phyloP scores from a whole-genome alignment of 2,329 filamentous ascomycete genomes.

The Hymenoscyphus linearis region DNA sequence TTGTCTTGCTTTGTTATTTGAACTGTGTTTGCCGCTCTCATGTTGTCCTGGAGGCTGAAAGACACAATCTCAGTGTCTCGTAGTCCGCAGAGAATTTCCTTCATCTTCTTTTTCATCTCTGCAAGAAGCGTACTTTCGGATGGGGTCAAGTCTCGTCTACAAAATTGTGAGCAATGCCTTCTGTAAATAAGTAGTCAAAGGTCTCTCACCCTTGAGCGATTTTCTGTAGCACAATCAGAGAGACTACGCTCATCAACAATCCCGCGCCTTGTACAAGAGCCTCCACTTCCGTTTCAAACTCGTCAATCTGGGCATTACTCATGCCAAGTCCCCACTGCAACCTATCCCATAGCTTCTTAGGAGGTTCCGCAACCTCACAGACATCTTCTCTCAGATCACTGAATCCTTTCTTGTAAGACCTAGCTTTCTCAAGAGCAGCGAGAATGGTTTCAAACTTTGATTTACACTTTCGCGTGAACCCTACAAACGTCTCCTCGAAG shows the following conservation, averaged over 20 bases:
- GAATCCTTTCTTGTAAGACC: not conserved
- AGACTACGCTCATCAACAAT: not conserved
- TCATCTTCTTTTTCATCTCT: conserved; percentile 1
- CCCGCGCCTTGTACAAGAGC: not conserved
- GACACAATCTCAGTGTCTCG: not conserved
- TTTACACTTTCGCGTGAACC: not conserved
- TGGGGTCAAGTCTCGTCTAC: not conserved
- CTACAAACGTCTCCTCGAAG: not conserved
- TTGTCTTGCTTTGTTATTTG: not conserved
- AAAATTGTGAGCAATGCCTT: not conserved
- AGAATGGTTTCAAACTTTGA: not conserved
- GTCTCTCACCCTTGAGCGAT: conserved; percentile 12
- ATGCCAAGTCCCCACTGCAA: not conserved
- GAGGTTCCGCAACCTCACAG: not conserved
- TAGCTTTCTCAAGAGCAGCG: not conserved
- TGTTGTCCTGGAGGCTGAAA: not conserved
- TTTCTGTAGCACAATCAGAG: conserved; percentile 16
- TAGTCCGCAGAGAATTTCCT: not conserved
- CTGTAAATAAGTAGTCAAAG: not conserved
- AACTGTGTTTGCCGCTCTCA: not conserved
- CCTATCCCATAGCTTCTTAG: not conserved
- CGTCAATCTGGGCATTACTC: not conserved
- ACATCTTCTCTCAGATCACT: not conserved
- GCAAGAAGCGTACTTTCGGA: not conserved
- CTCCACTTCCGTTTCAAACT: not conserved